Conservation (phyloP, 345 rosid species). For the Ceriops zippeliana region DNA sequence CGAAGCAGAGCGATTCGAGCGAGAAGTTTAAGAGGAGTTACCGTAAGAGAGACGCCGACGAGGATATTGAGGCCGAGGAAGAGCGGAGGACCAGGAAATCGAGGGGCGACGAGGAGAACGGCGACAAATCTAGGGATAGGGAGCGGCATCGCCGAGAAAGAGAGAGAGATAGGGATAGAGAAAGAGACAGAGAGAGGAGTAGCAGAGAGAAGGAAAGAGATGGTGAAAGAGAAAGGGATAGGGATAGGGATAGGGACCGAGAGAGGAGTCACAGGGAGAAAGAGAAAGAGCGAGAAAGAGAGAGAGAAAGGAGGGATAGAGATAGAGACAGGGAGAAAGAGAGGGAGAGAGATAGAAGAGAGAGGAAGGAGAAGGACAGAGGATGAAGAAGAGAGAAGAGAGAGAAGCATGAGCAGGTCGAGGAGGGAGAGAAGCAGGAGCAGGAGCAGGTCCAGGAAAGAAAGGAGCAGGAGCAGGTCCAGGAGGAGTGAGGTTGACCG, state of each 20-base stretch:
- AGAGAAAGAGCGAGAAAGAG: slow-evolving; percentile 18
- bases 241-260: background rate
- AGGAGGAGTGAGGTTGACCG: slow-evolving; percentile 33
- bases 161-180: slow-evolving; percentile 20
- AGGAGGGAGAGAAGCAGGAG: slow-evolving; percentile 17
- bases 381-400: slow-evolving; percentile 11
- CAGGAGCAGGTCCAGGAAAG: slow-evolving; percentile 29
- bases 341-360: slow-evolving; percentile 34
- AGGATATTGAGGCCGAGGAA: slow-evolving; percentile 41
- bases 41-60: slow-evolving; percentile 53
- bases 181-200: slow-evolving; percentile 5
- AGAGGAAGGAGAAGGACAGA: slow-evolving; percentile 27
- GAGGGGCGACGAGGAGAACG: slow-evolving; percentile 45
- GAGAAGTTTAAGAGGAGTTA: slow-evolving; percentile 69
- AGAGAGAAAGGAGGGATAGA: slow-evolving; percentile 5
- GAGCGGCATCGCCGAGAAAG: slow-evolving; percentile 50
- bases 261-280: slow-evolving; percentile 15
- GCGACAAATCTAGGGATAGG: slow-evolving; percentile 29
- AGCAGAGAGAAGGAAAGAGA: slow-evolving; percentile 1
- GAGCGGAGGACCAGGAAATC: slow-evolving; percentile 59
- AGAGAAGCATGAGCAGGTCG: background rate
- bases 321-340: slow-evolving; percentile 24
- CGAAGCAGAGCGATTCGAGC: slow-evolving; percentile 35
- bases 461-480: slow-evolving; percentile 16
- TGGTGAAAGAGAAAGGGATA: slow-evolving; percentile 1